These are phyloP conservation scores for Apiotrichum siamense DNA, from an alignment of 1,284 basidiomycete genomes.

Conservation along the genomic window DNA sequence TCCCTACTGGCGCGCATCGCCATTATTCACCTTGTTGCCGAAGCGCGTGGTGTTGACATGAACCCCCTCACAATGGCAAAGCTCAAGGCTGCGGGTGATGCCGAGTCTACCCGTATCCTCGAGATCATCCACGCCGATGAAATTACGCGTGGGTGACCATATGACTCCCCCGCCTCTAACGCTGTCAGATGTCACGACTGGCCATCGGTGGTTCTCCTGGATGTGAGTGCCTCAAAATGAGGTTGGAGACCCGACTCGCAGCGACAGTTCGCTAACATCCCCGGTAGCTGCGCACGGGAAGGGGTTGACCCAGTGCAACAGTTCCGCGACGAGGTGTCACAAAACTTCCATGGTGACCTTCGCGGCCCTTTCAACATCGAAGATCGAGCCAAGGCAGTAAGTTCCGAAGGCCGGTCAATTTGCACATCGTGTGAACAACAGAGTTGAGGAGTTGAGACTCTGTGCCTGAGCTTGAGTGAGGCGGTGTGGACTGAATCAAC, in stretches of 20 bases:
- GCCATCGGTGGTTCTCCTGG: constrained; percentile 79
- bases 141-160: constrained; percentile 54
- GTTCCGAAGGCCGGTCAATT: constrained; percentile 9
- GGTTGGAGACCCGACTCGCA: not conserved
- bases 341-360: constrained; percentile 69
- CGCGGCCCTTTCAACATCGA: constrained; percentile 79
- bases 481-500: no score
- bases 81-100: constrained; percentile 64
- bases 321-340: constrained; percentile 68
- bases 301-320: constrained; percentile 62
- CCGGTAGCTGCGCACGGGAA: constrained; percentile 54
- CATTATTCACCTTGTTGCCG: constrained; percentile 85
- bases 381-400: constrained; percentile 62
- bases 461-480: no score
- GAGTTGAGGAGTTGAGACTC: not conserved
- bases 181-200: constrained; percentile 61
- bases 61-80: constrained; percentile 77
- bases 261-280: not conserved
- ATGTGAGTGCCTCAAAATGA: constrained; percentile 37
- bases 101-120: constrained; percentile 63
- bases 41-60: constrained; percentile 79
- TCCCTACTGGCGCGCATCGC: constrained; percentile 71
- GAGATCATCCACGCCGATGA: constrained; percentile 78
- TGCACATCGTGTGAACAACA: not conserved
- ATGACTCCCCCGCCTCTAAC: not conserved